phyloP scores from a whole-genome alignment of 148 eudicot species.

The Rhododendron ovatum region DNA sequence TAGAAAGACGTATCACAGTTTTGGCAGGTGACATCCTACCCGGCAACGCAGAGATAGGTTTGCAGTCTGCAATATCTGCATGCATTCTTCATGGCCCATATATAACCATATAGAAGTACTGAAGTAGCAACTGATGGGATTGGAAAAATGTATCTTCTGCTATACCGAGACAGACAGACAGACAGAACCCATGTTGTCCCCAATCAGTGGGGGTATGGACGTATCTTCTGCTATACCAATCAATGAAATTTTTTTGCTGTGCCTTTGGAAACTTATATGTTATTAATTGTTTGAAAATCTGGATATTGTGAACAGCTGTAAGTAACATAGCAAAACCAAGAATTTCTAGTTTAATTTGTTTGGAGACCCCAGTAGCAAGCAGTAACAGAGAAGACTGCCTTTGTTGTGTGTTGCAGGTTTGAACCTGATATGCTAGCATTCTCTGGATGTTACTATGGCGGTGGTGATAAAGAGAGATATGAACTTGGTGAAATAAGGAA shows the following conservation, averaged over 20 bases:
- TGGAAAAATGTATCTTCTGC: not conserved
- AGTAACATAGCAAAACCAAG: not conserved
- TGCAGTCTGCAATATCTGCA: not conserved
- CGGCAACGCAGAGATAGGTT: not conserved
- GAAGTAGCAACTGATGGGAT: not conserved
- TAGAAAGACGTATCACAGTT: not conserved
- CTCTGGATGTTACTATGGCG: slow-evolving; percentile 98
- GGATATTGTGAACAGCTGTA: not conserved
- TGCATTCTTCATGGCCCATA: not conserved
- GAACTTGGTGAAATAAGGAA: slow-evolving; percentile 91
- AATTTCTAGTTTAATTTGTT: slow-evolving; percentile 3
- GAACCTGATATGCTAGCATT: slow-evolving; percentile 99
- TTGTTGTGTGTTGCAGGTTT: slow-evolving; percentile 47
- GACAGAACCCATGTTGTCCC: no score
- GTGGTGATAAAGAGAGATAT: slow-evolving; percentile 86
- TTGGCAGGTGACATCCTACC: not conserved
- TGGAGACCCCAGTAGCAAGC: not conserved
- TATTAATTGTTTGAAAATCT: not conserved
- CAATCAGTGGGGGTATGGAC: no score
- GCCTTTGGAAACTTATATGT: not conserved
- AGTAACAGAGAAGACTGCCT: not conserved
- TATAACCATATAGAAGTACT: not conserved
- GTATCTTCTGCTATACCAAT: not conserved
- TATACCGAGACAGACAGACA: not conserved
- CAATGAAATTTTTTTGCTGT: not conserved